Percentiles rank a stretch among this genome's conserved stretches.
Conservation (phyloP, 2,329 filamentous ascomycete genomes). For the Hypoxylon sp. region DNA sequence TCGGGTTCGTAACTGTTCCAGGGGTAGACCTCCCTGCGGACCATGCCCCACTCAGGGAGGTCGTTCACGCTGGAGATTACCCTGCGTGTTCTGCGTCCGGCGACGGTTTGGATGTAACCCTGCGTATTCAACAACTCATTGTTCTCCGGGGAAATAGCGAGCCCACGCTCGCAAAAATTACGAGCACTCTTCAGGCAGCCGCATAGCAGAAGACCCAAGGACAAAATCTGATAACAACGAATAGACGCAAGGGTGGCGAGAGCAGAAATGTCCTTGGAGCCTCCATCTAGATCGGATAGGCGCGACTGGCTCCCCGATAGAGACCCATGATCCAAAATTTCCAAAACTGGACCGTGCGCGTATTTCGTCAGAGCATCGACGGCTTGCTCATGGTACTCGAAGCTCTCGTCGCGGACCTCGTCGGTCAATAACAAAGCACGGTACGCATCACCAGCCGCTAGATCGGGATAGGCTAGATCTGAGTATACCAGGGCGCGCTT, state of each 20-base stretch:
- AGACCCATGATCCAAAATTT: constrained; percentile 57
- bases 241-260: constrained; percentile 61
- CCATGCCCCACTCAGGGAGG: constrained; percentile 74
- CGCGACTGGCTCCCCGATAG: constrained; percentile 48
- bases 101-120: constrained; percentile 62
- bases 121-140: constrained; percentile 63
- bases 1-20: constrained; percentile 76
- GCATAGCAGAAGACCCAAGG: constrained; percentile 67
- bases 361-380: constrained; percentile 59
- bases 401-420: constrained; percentile 78
- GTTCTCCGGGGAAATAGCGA: constrained; percentile 63
- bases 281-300: constrained; percentile 46
- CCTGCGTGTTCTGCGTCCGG: constrained; percentile 57
- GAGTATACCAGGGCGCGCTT: constrained; percentile 76
- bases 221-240: constrained; percentile 66
- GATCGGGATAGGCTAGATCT: constrained; percentile 83
- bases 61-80: constrained; percentile 59
- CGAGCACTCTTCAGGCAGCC: constrained; percentile 74
- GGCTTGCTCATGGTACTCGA: constrained; percentile 81
- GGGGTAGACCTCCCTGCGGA: constrained; percentile 75
- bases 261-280: constrained; percentile 48
- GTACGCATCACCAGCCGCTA: constrained; percentile 90
- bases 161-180: constrained; percentile 70
- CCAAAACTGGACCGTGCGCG: constrained; percentile 49
- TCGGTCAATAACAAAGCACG: constrained; percentile 87